Conservation (phyloP, 2,329 filamentous ascomycete genomes). For the Paecilomyces sp. region DNA sequence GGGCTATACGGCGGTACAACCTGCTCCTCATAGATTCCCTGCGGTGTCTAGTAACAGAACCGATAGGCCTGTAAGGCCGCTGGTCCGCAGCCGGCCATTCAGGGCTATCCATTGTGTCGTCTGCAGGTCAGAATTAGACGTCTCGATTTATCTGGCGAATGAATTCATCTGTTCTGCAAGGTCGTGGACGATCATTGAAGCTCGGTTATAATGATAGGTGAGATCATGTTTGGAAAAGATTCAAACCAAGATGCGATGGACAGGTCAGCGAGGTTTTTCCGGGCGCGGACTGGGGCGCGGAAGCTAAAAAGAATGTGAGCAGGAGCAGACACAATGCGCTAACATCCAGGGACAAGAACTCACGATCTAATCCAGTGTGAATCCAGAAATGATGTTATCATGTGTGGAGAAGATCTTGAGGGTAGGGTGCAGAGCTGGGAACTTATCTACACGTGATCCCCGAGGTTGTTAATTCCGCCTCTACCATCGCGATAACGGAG, state of each 20-base stretch:
- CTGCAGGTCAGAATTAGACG: not conserved
- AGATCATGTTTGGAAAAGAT: not conserved
- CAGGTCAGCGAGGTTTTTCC: not conserved
- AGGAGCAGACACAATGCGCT: not conserved
- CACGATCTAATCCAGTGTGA: not conserved
- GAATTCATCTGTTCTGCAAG: not conserved
- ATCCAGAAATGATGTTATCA: not conserved
- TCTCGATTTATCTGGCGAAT: not conserved
- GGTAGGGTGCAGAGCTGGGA: not conserved
- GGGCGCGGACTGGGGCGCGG: not conserved
- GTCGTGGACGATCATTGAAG: not conserved
- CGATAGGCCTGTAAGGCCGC: constrained; percentile 14
- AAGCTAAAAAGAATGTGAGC: not conserved
- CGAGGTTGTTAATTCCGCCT: not conserved
- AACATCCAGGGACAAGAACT: not conserved
- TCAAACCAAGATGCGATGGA: not conserved
- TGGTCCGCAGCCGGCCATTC: constrained; percentile 16
- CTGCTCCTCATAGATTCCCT: constrained; percentile 35
- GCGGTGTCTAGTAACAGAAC: constrained; percentile 16
- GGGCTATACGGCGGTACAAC: constrained; percentile 13
- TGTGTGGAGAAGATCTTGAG: not conserved
- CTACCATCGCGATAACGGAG: not conserved
- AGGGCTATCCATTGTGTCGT: constrained; percentile 21
- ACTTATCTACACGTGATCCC: not conserved
- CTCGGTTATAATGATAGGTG: not conserved